Base-by-base conservation (phyloP, 306 rosid species). In the Rosa multiflora region DNA sequence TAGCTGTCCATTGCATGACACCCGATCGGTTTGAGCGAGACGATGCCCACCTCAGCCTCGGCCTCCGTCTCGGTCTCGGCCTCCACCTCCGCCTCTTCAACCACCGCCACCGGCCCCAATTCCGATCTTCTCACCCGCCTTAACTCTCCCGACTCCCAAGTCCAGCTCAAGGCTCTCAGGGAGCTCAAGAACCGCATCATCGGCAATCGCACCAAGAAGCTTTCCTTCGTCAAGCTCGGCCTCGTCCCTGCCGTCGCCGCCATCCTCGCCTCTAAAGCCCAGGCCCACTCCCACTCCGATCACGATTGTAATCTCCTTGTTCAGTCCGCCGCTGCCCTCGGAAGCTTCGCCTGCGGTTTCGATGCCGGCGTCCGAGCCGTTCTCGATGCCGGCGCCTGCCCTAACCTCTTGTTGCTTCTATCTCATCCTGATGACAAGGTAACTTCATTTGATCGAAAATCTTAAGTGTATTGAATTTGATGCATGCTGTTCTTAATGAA, bases 171-270 rank as follows among this genome's bases (percentile, higher is more conserved):
- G 83, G 94, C 99, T 29, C 91, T 92, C 80, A 75, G 98, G 52
- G 97, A 95, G 80, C 88, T 95, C 59, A 95, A 95, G 85, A 95
- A 95, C 73, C 92, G 84, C 85, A 93, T 95, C 84, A 95, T 95
- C 83, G 98, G 97, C 1, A 95, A 95, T 84, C 98, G 96, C n/a
- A 95, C 99, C 21, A 93, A 90, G 88, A 95, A 93, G 87, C 90
- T 93, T 51, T 88, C 87, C 58, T 95, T 86, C 88, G 78, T 95
- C 88, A 90, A 93, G 87, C 94, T 93, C 48, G 99, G 96, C 17
- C 83, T 86, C 10, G 98, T 93, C 47, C 96, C 98, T 5, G 79
- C 89, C 32, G 91, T 90, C 51, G 90, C 98, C 37, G 79, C 85
- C 9, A 80, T 93, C 71, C 89, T 93, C 70, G 80, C 88, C 74